Percentiles rank a stretch among this genome's conserved stretches.
Conservation (phyloP, 2,329 filamentous ascomycete species). For the Sporothrix schenckii region DNA sequence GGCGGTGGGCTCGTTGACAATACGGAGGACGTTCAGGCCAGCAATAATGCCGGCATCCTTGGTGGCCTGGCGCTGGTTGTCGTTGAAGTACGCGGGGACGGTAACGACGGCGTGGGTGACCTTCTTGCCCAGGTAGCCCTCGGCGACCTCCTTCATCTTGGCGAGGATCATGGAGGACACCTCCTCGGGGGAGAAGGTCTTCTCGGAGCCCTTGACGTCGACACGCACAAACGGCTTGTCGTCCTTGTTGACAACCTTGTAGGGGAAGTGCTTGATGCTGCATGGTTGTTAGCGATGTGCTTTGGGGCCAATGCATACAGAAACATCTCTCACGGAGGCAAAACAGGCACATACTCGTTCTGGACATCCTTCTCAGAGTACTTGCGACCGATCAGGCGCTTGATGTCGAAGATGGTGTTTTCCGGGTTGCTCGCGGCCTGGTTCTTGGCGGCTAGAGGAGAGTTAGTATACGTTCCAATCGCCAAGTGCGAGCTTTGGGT, state of each 20-base stretch:
- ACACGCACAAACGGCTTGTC: slow-evolving; percentile 87
- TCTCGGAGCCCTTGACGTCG: slow-evolving; percentile 58
- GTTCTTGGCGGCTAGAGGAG: slow-evolving; percentile 73
- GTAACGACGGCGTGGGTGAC: slow-evolving; percentile 89
- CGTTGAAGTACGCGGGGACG: slow-evolving; percentile 97
- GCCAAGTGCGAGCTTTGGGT: neutral
- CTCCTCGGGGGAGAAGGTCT: slow-evolving; percentile 65
- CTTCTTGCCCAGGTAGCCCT: slow-evolving; percentile 78
- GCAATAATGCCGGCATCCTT: slow-evolving; percentile 93
- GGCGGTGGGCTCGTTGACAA: slow-evolving; percentile 95
- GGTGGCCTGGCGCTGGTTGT: slow-evolving; percentile 94
- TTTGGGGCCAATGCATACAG: neutral
- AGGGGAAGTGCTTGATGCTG: slow-evolving; percentile 92
- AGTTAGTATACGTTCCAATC: slow-evolving; percentile 3
- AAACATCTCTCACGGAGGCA: no score
- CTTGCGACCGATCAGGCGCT: slow-evolving; percentile 87
- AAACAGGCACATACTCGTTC: slow-evolving; percentile 56
- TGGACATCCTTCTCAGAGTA: slow-evolving; percentile 84
- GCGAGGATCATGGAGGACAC: slow-evolving; percentile 63
- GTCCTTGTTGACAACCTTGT: slow-evolving; percentile 86
- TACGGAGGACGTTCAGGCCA: slow-evolving; percentile 91
- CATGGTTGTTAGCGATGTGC: neutral
- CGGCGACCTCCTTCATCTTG: slow-evolving; percentile 68
- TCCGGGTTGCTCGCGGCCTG: slow-evolving; percentile 80
- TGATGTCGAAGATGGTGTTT: slow-evolving; percentile 79